A percentile compares a stretch with the other conserved stretches of the same genome.
phyloP scores from a whole-genome alignment of 208 protist species.

The Acanthamoeba quina region DNA sequence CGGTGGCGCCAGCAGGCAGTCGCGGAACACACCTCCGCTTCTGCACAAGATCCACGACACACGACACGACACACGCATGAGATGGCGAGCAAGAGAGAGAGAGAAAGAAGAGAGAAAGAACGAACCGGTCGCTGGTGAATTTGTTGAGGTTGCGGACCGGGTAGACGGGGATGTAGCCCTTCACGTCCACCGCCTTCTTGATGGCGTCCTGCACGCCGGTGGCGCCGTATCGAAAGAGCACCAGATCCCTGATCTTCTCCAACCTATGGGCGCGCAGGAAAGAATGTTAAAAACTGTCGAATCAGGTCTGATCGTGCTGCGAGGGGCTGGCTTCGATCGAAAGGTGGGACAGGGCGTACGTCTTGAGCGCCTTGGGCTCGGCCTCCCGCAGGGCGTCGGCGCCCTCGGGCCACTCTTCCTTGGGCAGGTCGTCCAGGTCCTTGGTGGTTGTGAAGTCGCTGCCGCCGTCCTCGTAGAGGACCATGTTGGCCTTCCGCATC shows the following conservation, averaged over 20 bases:
- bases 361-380: conserved; percentile 52
- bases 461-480: conserved; percentile 77
- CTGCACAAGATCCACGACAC: not conserved
- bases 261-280: conserved; percentile 15
- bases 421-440: not conserved
- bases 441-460: conserved; percentile 74
- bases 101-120: not conserved
- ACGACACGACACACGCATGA: not conserved
- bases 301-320: not conserved
- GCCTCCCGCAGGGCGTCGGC: not conserved
- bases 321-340: not conserved
- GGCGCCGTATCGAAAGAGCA: conserved; percentile 82
- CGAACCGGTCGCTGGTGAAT: conserved; percentile 73
- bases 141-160: conserved; percentile 81
- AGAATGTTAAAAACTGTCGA: conserved; percentile 41
- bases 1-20: conserved; percentile 79
- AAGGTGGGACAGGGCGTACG: not conserved
- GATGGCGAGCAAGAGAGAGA: not conserved
- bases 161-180: conserved; percentile 77
- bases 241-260: conserved; percentile 83
- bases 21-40: conserved; percentile 73
- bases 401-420: conserved; percentile 40
- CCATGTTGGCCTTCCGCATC: conserved; percentile 77
- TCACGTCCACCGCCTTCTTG: conserved; percentile 79
- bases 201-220: conserved; percentile 82